phyloP scores from a whole-genome alignment of 352 stramenopile species.

The Phytophthora citrophthora region DNA sequence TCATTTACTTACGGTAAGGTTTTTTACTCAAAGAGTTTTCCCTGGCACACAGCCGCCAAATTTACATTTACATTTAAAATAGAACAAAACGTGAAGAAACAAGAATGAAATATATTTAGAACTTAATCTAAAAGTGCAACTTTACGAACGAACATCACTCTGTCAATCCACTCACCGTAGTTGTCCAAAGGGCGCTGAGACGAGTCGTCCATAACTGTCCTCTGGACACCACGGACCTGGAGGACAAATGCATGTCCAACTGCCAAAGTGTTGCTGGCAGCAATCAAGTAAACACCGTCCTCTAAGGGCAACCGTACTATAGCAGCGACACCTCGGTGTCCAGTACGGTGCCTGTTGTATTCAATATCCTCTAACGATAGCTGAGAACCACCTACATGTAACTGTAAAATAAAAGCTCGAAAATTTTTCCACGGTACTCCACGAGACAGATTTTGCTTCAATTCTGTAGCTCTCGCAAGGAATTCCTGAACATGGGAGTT shows the following conservation, averaged over 20 bases:
- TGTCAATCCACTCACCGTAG: conserved; percentile 16
- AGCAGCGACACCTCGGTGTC: conserved; percentile 2
- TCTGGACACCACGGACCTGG: too few species aligned
- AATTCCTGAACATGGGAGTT: neutral
- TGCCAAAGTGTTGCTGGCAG: conserved; percentile 8
- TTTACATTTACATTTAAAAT: too few species aligned
- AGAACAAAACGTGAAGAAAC: neutral
- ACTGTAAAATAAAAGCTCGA: conserved; percentile 4
- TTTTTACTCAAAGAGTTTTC: too few species aligned
- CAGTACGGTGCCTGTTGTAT: conserved; percentile 3
- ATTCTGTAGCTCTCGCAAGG: neutral
- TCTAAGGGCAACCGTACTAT: conserved; percentile 4
- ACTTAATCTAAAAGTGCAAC: conserved; percentile 8
- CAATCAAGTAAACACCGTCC: conserved; percentile 9
- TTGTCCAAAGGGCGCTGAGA: neutral
- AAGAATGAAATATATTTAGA: conserved; percentile 4
- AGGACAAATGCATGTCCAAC: neutral
- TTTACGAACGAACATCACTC: neutral
- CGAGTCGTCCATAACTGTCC: too few species aligned
- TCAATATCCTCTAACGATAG: neutral
- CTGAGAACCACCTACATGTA: neutral
- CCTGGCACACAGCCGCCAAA: too few species aligned
- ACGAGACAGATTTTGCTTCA: neutral
- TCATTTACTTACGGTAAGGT: too few species aligned
- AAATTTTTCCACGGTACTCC: conserved; percentile 3